Base-by-base conservation (phyloP, 176 grass and related monocot species). In the Cenchrus americanus region DNA sequence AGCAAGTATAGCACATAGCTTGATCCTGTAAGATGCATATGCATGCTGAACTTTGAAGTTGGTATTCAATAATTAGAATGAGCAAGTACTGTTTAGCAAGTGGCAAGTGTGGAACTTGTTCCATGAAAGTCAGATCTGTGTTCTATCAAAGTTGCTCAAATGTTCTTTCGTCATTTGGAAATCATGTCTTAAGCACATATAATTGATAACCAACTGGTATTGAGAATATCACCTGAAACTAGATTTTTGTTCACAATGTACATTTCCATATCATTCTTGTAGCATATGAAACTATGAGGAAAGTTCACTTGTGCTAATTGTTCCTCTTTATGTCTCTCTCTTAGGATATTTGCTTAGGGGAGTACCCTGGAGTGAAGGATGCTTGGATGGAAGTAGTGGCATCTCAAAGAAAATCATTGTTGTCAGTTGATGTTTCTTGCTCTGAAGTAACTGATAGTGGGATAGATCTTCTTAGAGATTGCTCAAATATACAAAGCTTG, bases 291-390 rank as follows among this genome's bases (percentile, higher is more conserved):
- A 76, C 10, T 71, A 64, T 62, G 19, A 64, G 17, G 3, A 2
- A 7, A 51, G 12, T 17, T 71, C 48, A 57, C 19, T 42, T 60
- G 15, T 52, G 21, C 42, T 82, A 64, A 82, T 15, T 59, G n/a
- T 43, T 67, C 11, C 11, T 44, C 32, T 66, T 78, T 50, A 48
- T 46, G 19, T 78, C 64, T 78, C 66, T 23, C 22, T 3, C 58
- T 57, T 75, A 99, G 96, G 93, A 96, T 51, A 84, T 96, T 75
- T 83, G 85, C 79, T 79, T 99, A 81, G 89, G 91, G 62, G 93
- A 92, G 59, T 99, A 94, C 67, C 91, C 87, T 78, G 96, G 96
- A 89, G 96, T 99, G 51, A 94, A 92, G 30, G 96, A 99, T 89
- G 54, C 83, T 84, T 99, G 96, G 96, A 94, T 99, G 87, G 85